phyloP scores from a whole-genome alignment of 305 asterid genomes.

The Fraxinus latifolia region DNA sequence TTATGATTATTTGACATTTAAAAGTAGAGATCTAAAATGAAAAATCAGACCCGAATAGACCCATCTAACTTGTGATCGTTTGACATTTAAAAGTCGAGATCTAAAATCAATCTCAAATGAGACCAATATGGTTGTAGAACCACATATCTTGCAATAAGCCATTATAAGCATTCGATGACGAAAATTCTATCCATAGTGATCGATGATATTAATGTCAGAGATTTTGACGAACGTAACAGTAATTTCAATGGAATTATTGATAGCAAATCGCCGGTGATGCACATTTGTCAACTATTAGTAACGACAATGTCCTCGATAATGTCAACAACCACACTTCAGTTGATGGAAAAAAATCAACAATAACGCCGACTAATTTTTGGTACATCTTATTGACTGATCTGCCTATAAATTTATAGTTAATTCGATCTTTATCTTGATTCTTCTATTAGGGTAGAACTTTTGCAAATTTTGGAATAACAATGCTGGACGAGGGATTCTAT shows the following conservation, averaged over 20 bases:
- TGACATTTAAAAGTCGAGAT: neutral
- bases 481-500: neutral
- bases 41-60: too few relatives aligned
- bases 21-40: too few relatives aligned
- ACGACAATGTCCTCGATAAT: neutral
- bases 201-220: neutral
- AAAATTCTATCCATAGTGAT: neutral
- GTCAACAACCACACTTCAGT: neutral
- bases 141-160: neutral
- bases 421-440: neutral
- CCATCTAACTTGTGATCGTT: too few relatives aligned
- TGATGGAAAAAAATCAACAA: neutral
- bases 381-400: neutral
- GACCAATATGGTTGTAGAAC: neutral
- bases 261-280: neutral
- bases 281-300: too few relatives aligned
- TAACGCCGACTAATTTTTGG: neutral
- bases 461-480: neutral
- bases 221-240: neutral
- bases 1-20: too few relatives aligned
- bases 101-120: neutral
- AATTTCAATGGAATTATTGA: neutral
- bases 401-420: neutral
- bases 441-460: neutral
- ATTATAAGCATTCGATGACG: neutral